phyloP scores from a whole-genome alignment of 202 grass and related monocot species.

The Zizania palustris region DNA sequence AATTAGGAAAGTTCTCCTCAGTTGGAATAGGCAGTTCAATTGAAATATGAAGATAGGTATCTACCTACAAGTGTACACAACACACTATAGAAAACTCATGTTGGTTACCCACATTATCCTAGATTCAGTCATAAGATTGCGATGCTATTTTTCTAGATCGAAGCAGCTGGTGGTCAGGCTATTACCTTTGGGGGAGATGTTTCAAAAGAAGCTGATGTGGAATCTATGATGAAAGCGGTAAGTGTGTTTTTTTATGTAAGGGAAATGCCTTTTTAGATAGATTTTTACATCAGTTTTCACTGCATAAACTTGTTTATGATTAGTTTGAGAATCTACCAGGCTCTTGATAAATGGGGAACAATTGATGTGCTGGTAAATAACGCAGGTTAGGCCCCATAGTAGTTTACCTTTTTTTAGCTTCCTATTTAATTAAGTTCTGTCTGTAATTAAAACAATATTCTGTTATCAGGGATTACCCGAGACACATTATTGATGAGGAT shows the following conservation, averaged over 20 bases:
- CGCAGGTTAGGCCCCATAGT: conserved; percentile 51
- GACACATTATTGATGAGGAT: conserved; percentile 75
- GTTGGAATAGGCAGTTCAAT: neutral
- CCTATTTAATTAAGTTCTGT: conserved; percentile 32
- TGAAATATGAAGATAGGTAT: conserved; percentile 8
- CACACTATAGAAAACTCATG: neutral
- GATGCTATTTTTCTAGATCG: conserved; percentile 52
- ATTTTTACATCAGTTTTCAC: conserved; percentile 12
- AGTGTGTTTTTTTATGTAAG: conserved; percentile 30
- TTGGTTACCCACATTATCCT: conserved; percentile 18
- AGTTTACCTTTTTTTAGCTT: conserved; percentile 24
- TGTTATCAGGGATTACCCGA: conserved; percentile 64
- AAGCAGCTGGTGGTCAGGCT: conserved; percentile 66
- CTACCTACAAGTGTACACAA: neutral
- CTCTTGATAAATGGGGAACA: conserved; percentile 66
- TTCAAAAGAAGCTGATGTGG: conserved; percentile 67
- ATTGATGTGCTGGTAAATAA: conserved; percentile 77
- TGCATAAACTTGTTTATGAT: conserved; percentile 15
- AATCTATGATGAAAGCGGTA: conserved; percentile 74
- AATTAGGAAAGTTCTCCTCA: neutral
- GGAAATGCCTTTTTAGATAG: conserved; percentile 5
- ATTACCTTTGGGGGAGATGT: conserved; percentile 77
- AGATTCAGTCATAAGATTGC: neutral
- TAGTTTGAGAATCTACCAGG: conserved; percentile 44
- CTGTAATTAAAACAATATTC: conserved; percentile 18